Evolutionary conservation across 768 basidiomycete genomes (phyloP), one percentile per base, ranked within the genome.

Genomic region (Dendrothele bispora): DNA sequence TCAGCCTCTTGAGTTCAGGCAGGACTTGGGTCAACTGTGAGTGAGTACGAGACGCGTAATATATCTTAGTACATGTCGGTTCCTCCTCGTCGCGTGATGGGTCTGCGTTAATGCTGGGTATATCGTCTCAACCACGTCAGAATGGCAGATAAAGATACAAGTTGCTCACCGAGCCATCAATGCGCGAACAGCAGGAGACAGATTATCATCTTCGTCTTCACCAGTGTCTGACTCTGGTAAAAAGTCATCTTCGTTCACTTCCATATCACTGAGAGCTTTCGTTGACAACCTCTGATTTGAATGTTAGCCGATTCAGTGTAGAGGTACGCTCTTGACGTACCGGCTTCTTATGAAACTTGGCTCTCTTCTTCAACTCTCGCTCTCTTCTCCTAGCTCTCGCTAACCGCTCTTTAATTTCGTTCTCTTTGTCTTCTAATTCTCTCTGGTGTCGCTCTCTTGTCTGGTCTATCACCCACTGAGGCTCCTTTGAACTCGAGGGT

Each of bases 11-110:
- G 8, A 98, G 72, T 60, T 99, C 97, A 3, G 88, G 86, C 15
- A 94, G 74, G 3, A 98, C 77, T 63, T 99, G 95, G 2, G 93
- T 77, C 3, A 99, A 79, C 59, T 99, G 95, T 2, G 95, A 95
- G 66, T 99, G 95, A 1, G 95, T 99, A 26, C 95, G 77, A 0
- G 97, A 98, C 0, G 95, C 89, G 60, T 95, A 97, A 64, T 83
- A 97, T 51, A 98, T 86, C 73, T 92, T 89, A 29, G 82, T 86
- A 59, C 86, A 88, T 4, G 77, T 74, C 14, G 76, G 75, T 48
- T 84, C 84, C 37, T 70, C 69, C 45, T 65, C 67, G 12, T 53
- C 35, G 17, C 27, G 38, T 11, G 29, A 36, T 5, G 15, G 20
- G 21, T 15, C 8, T 11, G 10, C 24, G 29, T 39, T 1, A 15